Conservation (phyloP, 78 protist species). For the Dictyostelium citrinum region DNA sequence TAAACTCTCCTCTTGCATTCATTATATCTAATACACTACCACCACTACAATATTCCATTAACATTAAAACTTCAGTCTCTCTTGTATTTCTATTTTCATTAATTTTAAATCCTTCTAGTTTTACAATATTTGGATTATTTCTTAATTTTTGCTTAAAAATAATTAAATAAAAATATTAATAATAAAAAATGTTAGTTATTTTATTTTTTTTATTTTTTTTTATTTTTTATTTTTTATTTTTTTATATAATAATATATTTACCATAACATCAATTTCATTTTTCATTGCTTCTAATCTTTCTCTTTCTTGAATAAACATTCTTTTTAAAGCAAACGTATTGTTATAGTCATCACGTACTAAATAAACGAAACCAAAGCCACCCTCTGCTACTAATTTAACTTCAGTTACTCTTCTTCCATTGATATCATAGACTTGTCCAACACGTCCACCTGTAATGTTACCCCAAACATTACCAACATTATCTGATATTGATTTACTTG, state of each 20-base stretch:
- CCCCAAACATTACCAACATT: constrained; percentile 59
- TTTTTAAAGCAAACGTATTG: constrained; percentile 18
- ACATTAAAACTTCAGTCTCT: constrained; percentile 69
- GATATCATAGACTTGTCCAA: constrained; percentile 36
- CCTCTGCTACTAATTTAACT: constrained; percentile 44
- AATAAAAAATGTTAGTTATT: not conserved
- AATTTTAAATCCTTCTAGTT: constrained; percentile 27
- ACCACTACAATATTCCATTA: constrained; percentile 78
- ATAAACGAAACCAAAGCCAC: constrained; percentile 75
- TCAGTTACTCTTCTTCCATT: constrained; percentile 35
- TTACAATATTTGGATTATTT: constrained; percentile 46
- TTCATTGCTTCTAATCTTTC: constrained; percentile 35
- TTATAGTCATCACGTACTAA: constrained; percentile 67
- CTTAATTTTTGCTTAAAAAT: constrained; percentile 29
- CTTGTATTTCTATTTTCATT: constrained; percentile 33
- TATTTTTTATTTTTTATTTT: not conserved
- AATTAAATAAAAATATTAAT: too few species aligned
- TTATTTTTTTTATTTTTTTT: not conserved
- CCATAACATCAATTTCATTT: constrained; percentile 68
- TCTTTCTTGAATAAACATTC: constrained; percentile 52
- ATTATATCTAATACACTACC: constrained; percentile 77
- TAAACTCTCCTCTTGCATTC: constrained; percentile 58
- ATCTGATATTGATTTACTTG: constrained; percentile 28
- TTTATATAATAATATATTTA: not conserved
- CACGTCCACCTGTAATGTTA: not conserved